These are phyloP conservation scores for Hypsizygus marmoreus DNA, from an alignment of 768 basidiomycete species.

Conservation along the genomic window DNA sequence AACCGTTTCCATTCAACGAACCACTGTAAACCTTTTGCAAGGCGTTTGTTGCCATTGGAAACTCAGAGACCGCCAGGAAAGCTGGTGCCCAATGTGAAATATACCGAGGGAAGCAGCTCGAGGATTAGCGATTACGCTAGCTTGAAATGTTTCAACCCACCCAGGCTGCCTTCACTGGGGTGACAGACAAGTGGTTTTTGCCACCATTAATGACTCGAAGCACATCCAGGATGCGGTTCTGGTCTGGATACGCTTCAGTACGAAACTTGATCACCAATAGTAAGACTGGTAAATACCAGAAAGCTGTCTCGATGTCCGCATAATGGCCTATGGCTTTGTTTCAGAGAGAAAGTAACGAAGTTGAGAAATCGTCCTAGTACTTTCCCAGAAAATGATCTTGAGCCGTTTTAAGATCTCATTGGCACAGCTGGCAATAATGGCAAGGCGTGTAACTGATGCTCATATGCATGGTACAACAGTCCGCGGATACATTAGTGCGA, in stretches of 20 bases:
- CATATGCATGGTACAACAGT: constrained; percentile 3
- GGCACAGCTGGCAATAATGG: no score
- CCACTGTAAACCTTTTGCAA: constrained; percentile 6
- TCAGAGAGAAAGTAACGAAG: neutral
- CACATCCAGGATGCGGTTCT: constrained; percentile 2
- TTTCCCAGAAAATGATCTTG: constrained; percentile 6
- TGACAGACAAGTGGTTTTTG: constrained; percentile 2
- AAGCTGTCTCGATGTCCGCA: constrained; percentile 7
- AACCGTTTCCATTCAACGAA: constrained; percentile 4
- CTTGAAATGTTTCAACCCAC: no score
- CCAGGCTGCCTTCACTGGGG: constrained; percentile 8
- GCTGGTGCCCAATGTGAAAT: constrained; percentile 6
- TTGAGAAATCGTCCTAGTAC: no score
- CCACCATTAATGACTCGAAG: constrained; percentile 9
- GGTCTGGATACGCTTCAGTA: neutral
- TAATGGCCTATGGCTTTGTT: neutral
- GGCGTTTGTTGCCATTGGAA: constrained; percentile 1
- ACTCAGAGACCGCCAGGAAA: constrained; percentile 8
- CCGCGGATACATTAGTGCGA: no score
- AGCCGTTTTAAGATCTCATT: no score
- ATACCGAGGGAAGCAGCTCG: no score
- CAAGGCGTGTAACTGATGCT: neutral
- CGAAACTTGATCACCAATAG: no score
- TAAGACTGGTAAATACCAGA: neutral
- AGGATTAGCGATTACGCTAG: no score